Evolutionary conservation across 169 alveolate species (phyloP).

Genomic region (Plasmodium vivax): DNA sequence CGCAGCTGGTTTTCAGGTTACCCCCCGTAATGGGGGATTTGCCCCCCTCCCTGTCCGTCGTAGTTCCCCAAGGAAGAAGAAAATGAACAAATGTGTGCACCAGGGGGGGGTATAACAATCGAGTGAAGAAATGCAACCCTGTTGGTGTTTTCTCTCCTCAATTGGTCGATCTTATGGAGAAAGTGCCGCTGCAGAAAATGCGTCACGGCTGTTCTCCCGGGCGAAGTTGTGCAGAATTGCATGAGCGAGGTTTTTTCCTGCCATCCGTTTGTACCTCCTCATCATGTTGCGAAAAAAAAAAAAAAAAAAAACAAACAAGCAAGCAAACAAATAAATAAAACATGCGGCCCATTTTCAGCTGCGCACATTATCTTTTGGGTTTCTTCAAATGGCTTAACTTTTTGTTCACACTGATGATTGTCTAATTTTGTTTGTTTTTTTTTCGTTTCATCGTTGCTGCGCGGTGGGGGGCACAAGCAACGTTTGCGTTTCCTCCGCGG

Average conservation of each 20-base stretch:
- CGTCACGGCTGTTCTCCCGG: background rate
- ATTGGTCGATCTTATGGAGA: background rate
- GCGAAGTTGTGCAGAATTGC: background rate
- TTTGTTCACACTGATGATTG: background rate
- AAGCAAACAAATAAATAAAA: background rate
- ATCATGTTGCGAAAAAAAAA: background rate
- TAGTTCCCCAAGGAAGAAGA: background rate
- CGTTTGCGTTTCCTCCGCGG: background rate
- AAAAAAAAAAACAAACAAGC: background rate
- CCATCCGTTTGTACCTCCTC: background rate
- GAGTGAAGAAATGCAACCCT: background rate
- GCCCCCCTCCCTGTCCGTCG: background rate
- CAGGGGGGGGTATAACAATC: background rate
- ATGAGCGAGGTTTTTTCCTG: background rate
- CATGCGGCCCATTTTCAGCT: background rate
- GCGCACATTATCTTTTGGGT: background rate
- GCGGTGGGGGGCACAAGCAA: background rate
- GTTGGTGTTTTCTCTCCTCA: background rate
- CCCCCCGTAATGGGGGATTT: background rate
- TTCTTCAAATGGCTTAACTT: background rate
- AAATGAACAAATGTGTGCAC: background rate
- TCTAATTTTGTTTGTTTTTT: background rate
- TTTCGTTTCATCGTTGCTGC: background rate
- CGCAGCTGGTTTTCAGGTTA: background rate
- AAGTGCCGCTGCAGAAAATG: background rate